Evolutionary conservation across 108 stramenopile genomes (phyloP), one percentile per base, ranked within the genome.

Genomic region (Fragilaria radians): DNA sequence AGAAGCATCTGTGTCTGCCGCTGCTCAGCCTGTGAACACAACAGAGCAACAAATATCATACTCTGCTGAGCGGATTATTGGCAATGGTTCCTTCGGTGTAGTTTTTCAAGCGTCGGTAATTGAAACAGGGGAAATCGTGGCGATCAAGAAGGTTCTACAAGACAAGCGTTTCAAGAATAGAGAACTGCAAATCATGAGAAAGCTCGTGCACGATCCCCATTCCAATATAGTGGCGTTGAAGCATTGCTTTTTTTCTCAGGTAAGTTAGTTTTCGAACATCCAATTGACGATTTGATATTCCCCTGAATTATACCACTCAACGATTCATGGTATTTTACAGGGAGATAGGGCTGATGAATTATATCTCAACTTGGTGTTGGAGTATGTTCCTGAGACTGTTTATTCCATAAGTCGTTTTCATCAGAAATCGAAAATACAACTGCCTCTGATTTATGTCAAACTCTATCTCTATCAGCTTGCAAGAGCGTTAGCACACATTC

Each of bases 121-220:
- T 52, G 95, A 96, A 61, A 96, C 96, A 30, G 94, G 93, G 26
- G 95, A 97, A 66, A 74, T 89, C 19, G 93, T 94, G 0, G 93
- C 94, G 28, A 96, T 96, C 62, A 98, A 96, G 67, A 96, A 95
- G 63, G 97, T 99, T 21, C 75, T 97, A 46, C 98, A 99, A 66
- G 98, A 99, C 78, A 96, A 95, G 66, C 71, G 98, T 21, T 97
- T 97, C 74, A 99, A 99, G 80, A 99, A 99, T 73, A 68, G 98
- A 11, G 98, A 99, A 68, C 80, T 99, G 55, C 96, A 97, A 56
- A 97, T 97, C 53, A 97, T 99, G 98, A 77, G 88, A 57, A 85
- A 85, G 80, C 84, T 99, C 25, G 86, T 86, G 9, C 95, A 94
- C 71, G 89, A 96, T 79, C 88, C 93, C 0, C 95, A 96, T 76